phyloP scores from a whole-genome alignment of 106 monocot species.

The Narthecium ossifragum region DNA sequence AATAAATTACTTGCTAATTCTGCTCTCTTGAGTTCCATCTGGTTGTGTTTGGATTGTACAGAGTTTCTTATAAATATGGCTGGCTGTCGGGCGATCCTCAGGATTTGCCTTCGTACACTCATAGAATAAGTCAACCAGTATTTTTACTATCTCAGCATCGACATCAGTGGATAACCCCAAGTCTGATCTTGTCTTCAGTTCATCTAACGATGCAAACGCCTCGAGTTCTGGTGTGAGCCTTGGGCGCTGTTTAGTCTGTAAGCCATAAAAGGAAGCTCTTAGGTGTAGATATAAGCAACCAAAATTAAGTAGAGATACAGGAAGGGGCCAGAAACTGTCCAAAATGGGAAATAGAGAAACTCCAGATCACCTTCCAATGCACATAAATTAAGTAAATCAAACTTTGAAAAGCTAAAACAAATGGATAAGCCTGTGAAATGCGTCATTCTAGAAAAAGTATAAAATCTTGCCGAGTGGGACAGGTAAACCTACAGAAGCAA shows the following conservation, averaged over 20 bases:
- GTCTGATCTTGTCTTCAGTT: slow-evolving; percentile 8
- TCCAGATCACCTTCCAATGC: no score
- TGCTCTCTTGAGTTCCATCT: neutral
- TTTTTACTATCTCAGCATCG: slow-evolving; percentile 35
- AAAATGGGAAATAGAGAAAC: no score
- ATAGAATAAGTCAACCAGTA: slow-evolving; percentile 63
- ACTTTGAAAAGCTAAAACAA: no score
- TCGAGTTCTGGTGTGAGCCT: slow-evolving; percentile 59
- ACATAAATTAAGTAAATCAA: no score
- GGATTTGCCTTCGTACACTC: slow-evolving; percentile 57
- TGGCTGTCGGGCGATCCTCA: slow-evolving; percentile 66
- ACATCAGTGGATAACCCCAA: slow-evolving; percentile 21
- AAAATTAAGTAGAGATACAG: no score
- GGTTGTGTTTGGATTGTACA: slow-evolving; percentile 6
- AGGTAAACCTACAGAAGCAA: no score
- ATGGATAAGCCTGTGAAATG: no score
- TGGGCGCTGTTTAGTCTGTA: slow-evolving; percentile 62
- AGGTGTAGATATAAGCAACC: no score
- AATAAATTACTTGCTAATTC: neutral
- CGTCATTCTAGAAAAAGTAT: no score
- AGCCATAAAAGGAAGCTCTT: neutral
- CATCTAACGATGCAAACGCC: slow-evolving; percentile 32
- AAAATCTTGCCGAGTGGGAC: no score
- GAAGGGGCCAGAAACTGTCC: no score
- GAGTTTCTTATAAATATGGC: slow-evolving; percentile 42